phyloP scores from a whole-genome alignment of 768 basidiomycete species.

The Basidioascus undulatus region DNA sequence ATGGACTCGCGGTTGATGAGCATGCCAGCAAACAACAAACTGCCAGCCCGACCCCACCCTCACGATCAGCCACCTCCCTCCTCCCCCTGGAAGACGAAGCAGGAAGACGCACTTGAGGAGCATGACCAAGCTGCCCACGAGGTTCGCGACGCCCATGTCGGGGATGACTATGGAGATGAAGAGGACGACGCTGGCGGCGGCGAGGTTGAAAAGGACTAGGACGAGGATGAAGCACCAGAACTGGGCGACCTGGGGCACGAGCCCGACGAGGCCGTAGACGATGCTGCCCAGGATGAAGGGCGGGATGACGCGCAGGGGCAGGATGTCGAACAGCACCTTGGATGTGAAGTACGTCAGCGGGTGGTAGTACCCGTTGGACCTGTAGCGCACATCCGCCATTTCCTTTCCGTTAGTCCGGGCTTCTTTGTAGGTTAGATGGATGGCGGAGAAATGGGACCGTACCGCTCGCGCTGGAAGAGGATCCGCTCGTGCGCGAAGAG shows the following conservation, averaged over 20 bases:
- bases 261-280: constrained; percentile 78
- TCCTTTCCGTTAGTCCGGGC: background rate
- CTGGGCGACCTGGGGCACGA: constrained; percentile 63
- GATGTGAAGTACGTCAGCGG: constrained; percentile 90
- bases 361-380: constrained; percentile 92
- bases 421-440: background rate
- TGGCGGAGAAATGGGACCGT: constrained; percentile 11
- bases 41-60: constrained; percentile 15
- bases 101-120: constrained; percentile 64
- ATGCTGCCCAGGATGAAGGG: constrained; percentile 89
- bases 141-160: constrained; percentile 64
- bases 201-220: constrained; percentile 85
- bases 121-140: constrained; percentile 90
- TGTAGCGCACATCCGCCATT: constrained; percentile 20
- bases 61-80: background rate
- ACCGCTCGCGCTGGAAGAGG: constrained; percentile 96
- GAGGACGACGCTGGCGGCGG: constrained; percentile 76
- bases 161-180: constrained; percentile 73
- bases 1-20: constrained; percentile 83
- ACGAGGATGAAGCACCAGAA: constrained; percentile 99
- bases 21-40: constrained; percentile 81
- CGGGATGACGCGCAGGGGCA: constrained; percentile 81
- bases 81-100: background rate
- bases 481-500: constrained; percentile 87
- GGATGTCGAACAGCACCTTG: constrained; percentile 91